These are phyloP conservation scores for Melanomma pulvis-pyrius DNA, from an alignment of 495 filamentous ascomycete genomes.

Conservation along the genomic window DNA sequence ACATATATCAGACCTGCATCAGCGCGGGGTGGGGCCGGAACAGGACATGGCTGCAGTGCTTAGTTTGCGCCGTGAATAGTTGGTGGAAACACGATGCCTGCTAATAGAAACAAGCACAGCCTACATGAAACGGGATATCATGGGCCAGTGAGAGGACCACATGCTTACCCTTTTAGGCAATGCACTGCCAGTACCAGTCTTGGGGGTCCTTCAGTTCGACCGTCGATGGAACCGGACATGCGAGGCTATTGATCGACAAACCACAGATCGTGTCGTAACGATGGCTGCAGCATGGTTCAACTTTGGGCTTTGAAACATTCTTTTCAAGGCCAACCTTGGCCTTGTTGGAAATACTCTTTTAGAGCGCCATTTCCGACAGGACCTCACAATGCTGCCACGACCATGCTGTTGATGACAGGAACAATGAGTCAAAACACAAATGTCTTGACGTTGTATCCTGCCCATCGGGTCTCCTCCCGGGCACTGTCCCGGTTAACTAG, in stretches of 20 bases:
- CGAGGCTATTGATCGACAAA: neutral
- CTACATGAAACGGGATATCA: neutral
- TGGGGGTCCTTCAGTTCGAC: neutral
- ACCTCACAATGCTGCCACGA: neutral
- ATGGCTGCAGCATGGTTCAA: neutral
- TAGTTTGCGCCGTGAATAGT: conserved; percentile 3
- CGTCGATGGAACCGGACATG: neutral
- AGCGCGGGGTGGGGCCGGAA: neutral
- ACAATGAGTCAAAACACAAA: neutral
- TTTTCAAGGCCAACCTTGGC: neutral
- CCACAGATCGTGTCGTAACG: neutral
- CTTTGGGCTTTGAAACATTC: neutral
- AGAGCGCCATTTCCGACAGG: neutral
- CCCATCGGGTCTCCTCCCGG: conserved; percentile 8
- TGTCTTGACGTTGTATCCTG: neutral
- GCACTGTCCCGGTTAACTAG: too few relatives aligned
- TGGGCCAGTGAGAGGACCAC: neutral
- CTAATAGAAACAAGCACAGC: conserved; percentile 14
- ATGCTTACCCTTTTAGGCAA: neutral
- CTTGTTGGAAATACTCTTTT: neutral
- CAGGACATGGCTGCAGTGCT: conserved; percentile 3
- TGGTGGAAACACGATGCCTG: neutral
- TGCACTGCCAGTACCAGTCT: neutral
- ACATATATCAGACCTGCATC: conserved; percentile 17
- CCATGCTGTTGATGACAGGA: neutral